These are phyloP conservation scores for Taphrina wiesneri DNA, from an alignment of 1,139 yeast genomes.

Conservation along the genomic window DNA sequence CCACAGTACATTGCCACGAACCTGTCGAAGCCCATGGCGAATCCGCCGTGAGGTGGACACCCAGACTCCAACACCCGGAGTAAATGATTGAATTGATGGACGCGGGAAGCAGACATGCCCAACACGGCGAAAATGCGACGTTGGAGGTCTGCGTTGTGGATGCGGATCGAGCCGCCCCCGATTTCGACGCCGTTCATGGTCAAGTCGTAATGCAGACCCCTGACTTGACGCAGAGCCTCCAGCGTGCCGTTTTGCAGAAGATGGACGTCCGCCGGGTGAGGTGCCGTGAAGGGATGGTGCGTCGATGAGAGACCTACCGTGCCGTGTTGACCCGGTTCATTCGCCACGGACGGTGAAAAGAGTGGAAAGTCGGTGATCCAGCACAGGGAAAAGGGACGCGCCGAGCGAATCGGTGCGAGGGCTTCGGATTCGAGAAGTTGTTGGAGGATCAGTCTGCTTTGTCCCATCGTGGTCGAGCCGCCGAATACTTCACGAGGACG, in stretches of 20 bases:
- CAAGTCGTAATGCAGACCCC: constrained; percentile 93
- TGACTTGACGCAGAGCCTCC: constrained; percentile 59
- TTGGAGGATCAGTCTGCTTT: constrained; percentile 72
- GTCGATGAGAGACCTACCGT: constrained; percentile 59
- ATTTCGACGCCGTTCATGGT: constrained; percentile 93
- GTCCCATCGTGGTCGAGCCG: constrained; percentile 93
- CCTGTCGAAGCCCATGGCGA: constrained; percentile 93
- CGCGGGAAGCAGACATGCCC: constrained; percentile 52
- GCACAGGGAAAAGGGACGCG: constrained; percentile 40
- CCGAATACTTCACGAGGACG: constrained; percentile 71
- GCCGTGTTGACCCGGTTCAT: constrained; percentile 46
- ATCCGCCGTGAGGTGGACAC: constrained; percentile 98
- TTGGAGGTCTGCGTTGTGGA: constrained; percentile 81
- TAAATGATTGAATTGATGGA: constrained; percentile 76
- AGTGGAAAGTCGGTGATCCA: constrained; percentile 94
- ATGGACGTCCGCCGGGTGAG: constrained; percentile 41
- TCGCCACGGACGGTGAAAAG: constrained; percentile 60
- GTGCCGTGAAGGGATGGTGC: constrained; percentile 98
- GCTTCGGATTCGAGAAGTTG: constrained; percentile 52
- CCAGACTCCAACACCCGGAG: constrained; percentile 81
- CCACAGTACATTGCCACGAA: constrained; percentile 86
- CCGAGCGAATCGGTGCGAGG: constrained; percentile 14
- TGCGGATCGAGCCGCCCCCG: constrained; percentile 96
- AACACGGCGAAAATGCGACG: constrained; percentile 57
- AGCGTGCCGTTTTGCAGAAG: background rate